Evolutionary conservation across 2,329 filamentous ascomycete genomes (phyloP), one percentile per base, ranked within the genome.

Genomic region (Penicillium sp.): DNA sequence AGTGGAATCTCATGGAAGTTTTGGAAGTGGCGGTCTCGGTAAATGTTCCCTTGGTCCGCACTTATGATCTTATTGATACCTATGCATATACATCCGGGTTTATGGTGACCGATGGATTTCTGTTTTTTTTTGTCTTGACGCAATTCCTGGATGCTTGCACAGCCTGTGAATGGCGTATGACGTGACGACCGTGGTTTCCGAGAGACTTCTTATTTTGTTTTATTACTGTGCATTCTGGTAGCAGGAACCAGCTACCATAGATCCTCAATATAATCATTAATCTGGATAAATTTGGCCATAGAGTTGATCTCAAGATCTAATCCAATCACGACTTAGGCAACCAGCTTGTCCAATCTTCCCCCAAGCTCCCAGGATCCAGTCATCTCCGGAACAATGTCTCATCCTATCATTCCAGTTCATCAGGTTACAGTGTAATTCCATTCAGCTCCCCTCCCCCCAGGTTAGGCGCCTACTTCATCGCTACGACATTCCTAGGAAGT

Each of bases 1-100:
- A 68, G 67, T 29, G 61, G 67, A 8, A 55, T 74, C 35, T 64
- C 69, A 15, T 78, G 74, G 76, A 78, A 71, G 53, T 79, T 79
- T 57, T 80, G 77, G 78, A 73, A 70, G 52, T 60, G 60, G 44
- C 50, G 52, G 20, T 51, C 57, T 41, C 50, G 51, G 22, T 59
- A 58, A 50, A 46, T 54, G 27, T 43, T 12, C 44, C 27, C 31
- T 31, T 51, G 41, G 49, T 52, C 52, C 37, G 26, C 51, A 47
- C 41, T 59, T 59, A 64, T 65, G 50, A 52, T 56, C 61, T 54
- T 40, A 3, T 66, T 64, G 58, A 67, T 66, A 62, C 59, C 62
- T 18, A 64, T 67, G 61, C 60, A 64, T 64, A 66, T 64, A 60
- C 53, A 54, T 40, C 54, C 41, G 37, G 55, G 57, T 59, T 54